phyloP scores from a whole-genome alignment of 179 eudicot genomes.

The Spergularia azorica region DNA sequence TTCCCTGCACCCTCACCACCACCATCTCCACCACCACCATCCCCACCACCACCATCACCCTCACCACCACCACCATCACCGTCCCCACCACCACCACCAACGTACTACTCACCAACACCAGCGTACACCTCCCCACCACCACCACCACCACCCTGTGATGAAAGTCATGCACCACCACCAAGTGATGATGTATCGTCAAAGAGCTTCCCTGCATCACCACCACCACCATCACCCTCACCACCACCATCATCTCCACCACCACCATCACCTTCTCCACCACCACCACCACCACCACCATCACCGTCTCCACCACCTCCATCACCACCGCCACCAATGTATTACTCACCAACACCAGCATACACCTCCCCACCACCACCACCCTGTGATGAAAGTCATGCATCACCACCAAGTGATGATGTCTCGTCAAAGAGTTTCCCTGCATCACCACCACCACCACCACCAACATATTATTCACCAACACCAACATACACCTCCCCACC shows the following conservation, averaged over 20 bases:
- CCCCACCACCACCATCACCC: slow-evolving; percentile 10
- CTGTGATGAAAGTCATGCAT: not conserved
- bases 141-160: not conserved
- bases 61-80: slow-evolving; percentile 29
- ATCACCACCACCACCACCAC: not conserved
- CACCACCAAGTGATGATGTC: slow-evolving; percentile 7
- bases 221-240: not conserved
- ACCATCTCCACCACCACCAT: slow-evolving; percentile 17
- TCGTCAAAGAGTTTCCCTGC: slow-evolving; percentile 10
- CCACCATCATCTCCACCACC: not conserved
- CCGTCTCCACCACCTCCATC: slow-evolving; percentile 7
- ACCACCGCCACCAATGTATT: slow-evolving; percentile 4
- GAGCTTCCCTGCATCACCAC: slow-evolving; percentile 6
- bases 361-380: too few species aligned
- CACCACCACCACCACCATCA: slow-evolving; percentile 11
- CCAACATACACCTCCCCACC: not conserved
- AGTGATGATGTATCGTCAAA: slow-evolving; percentile 13
- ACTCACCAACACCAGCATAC: too few species aligned
- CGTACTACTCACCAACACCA: not conserved
- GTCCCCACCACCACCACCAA: slow-evolving; percentile 16
- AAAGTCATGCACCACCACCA: not conserved
- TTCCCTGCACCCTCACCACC: slow-evolving; percentile 10
- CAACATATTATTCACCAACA: not conserved
- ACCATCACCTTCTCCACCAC: not conserved
- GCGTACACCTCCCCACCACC: slow-evolving; percentile 8